Percentiles rank a stretch among this genome's conserved stretches.
phyloP scores from a whole-genome alignment of 371 early-diverging fungal genomes.

The Phascolomyces articulosus region DNA sequence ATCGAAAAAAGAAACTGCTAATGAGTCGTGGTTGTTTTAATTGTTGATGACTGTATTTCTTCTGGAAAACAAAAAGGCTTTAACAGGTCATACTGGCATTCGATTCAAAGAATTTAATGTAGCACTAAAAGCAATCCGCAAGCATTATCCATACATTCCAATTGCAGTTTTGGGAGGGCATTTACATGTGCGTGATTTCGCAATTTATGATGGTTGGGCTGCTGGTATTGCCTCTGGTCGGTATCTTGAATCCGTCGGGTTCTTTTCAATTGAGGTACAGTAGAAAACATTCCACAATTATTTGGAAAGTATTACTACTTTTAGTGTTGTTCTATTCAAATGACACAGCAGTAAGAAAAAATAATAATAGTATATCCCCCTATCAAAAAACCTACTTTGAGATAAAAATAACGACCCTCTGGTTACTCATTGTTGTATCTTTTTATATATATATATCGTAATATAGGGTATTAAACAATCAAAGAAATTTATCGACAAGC shows the following conservation, averaged over 20 bases:
- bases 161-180: conserved; percentile 65
- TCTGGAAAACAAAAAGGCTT: not conserved
- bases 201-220: conserved; percentile 51
- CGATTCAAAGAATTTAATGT: conserved; percentile 50
- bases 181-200: conserved; percentile 63
- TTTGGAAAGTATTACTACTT: too few relatives aligned
- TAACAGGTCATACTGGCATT: conserved; percentile 59
- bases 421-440: too few relatives aligned
- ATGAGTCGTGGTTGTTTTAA: not conserved
- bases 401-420: too few relatives aligned
- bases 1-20: too few relatives aligned
- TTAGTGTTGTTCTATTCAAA: too few relatives aligned
- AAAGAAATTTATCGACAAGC: conserved; percentile 18
- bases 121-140: conserved; percentile 54
- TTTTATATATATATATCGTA: not conserved
- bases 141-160: conserved; percentile 51
- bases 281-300: not conserved
- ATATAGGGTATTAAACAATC: conserved; percentile 22
- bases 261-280: conserved; percentile 52
- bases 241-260: conserved; percentile 64
- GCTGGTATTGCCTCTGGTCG: conserved; percentile 61
- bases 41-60: not conserved
- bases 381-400: too few relatives aligned
- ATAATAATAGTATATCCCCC: too few relatives aligned
- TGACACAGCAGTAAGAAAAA: too few relatives aligned